phyloP scores from a whole-genome alignment of 805 yeast species.

The Alloascoidea africana region DNA sequence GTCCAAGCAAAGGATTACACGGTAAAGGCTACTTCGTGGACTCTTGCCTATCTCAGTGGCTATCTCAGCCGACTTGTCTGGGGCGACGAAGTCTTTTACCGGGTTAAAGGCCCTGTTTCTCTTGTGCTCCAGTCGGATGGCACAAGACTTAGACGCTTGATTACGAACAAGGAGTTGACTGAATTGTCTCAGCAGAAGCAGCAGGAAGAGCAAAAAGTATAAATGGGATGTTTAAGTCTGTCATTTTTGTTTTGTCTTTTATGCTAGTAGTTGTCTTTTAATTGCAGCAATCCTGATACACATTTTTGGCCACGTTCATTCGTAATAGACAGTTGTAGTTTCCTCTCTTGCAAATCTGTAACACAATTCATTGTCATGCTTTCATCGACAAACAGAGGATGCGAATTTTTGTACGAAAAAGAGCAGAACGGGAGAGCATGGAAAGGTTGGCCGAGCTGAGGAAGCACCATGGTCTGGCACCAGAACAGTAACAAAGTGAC shows the following conservation, averaged over 20 bases:
- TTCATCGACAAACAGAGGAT: conserved; percentile 33
- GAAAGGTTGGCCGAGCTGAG: conserved; percentile 8
- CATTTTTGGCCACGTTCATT: too few relatives aligned
- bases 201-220: too few relatives aligned
- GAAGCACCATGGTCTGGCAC: conserved; percentile 17
- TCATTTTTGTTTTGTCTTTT: too few relatives aligned
- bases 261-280: too few relatives aligned
- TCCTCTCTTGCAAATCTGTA: too few relatives aligned
- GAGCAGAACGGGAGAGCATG: conserved; percentile 1
- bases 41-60: not conserved
- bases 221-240: too few relatives aligned
- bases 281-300: too few relatives aligned
- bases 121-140: not conserved
- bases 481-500: conserved; percentile 45
- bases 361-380: conserved; percentile 10
- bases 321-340: too few relatives aligned
- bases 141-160: not conserved
- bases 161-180: not conserved
- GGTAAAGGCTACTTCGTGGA: too few relatives aligned
- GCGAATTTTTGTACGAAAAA: conserved; percentile 32
- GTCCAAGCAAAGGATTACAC: not conserved
- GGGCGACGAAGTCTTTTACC: not conserved
- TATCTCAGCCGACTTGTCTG: not conserved
- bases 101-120: conserved; percentile 1
- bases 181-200: not conserved